phyloP scores from a whole-genome alignment of 208 protist genomes.

The Trypanosoma vivax region DNA sequence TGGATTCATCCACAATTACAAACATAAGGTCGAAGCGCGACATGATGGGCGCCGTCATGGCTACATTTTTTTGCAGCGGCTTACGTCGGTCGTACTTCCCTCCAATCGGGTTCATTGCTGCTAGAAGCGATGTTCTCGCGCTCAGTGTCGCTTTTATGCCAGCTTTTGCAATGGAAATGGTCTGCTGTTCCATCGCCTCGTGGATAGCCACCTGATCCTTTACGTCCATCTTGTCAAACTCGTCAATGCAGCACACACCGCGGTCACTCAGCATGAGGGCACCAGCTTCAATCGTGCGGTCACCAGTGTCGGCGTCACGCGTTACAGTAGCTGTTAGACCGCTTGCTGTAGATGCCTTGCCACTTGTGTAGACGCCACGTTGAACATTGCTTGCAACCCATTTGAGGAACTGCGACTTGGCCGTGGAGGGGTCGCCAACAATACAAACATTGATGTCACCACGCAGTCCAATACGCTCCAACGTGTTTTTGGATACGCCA shows the following conservation, averaged over 20 bases:
- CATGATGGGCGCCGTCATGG: conserved; percentile 97
- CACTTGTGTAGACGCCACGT: conserved; percentile 97
- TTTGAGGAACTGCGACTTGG: conserved; percentile 99
- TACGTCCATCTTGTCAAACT: conserved; percentile 99
- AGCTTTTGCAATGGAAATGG: conserved; percentile 99
- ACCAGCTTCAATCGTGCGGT: conserved; percentile 99
- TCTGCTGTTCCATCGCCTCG: conserved; percentile 99
- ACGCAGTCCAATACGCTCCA: conserved; percentile 90
- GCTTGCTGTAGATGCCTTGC: conserved; percentile 95
- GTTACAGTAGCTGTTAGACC: conserved; percentile 97
- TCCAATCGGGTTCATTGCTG: conserved; percentile 98
- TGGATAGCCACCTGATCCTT: conserved; percentile 99
- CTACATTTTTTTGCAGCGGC: conserved; percentile 91
- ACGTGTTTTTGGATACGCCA: conserved; percentile 97
- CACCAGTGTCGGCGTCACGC: conserved; percentile 97
- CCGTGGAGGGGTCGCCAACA: conserved; percentile 98
- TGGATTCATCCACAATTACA: conserved; percentile 97
- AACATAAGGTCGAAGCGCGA: conserved; percentile 99
- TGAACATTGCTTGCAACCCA: conserved; percentile 93
- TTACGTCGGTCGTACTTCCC: conserved; percentile 94
- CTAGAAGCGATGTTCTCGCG: conserved; percentile 97
- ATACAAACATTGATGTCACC: conserved; percentile 99
- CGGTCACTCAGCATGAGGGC: conserved; percentile 99
- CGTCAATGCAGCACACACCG: conserved; percentile 99
- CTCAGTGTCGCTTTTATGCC: conserved; percentile 99